Percentiles rank a stretch among this genome's conserved stretches.
phyloP scores from a whole-genome alignment of 225 moss, liverwort and hornwort species.

The Polytrichum formosum region DNA sequence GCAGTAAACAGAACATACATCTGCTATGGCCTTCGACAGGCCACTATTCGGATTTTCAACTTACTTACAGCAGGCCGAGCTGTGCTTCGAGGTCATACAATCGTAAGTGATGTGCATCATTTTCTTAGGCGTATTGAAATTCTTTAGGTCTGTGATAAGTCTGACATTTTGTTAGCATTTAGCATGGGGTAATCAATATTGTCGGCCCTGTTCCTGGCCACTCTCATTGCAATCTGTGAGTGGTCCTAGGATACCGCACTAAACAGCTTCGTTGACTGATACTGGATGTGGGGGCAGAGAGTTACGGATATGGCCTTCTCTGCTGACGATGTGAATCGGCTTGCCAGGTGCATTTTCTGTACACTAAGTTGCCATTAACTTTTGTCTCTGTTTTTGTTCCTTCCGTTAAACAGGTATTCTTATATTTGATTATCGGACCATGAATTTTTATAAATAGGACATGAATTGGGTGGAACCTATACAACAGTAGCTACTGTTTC shows the following conservation, averaged over 20 bases:
- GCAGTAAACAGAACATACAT: constrained; percentile 88
- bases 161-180: too few species aligned
- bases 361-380: too few species aligned
- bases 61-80: constrained; percentile 67
- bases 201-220: too few species aligned
- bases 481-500: too few species aligned
- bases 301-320: constrained; percentile 65
- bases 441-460: too few species aligned
- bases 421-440: too few species aligned
- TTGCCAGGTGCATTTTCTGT: constrained; percentile 39
- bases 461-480: too few species aligned
- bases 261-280: neutral
- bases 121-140: neutral
- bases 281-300: constrained; percentile 33
- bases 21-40: constrained; percentile 82
- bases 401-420: too few species aligned
- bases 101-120: constrained; percentile 40
- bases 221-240: neutral
- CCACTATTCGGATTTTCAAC: constrained; percentile 79
- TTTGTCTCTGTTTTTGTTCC: too few species aligned
- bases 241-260: too few species aligned
- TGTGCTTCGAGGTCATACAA: constrained; percentile 77
- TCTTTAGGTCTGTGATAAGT: too few species aligned
- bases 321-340: constrained; percentile 43
- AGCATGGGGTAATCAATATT: too few species aligned